Base-by-base conservation (phyloP, 768 basidiomycete species). In the Boletus vinaceobasis region DNA sequence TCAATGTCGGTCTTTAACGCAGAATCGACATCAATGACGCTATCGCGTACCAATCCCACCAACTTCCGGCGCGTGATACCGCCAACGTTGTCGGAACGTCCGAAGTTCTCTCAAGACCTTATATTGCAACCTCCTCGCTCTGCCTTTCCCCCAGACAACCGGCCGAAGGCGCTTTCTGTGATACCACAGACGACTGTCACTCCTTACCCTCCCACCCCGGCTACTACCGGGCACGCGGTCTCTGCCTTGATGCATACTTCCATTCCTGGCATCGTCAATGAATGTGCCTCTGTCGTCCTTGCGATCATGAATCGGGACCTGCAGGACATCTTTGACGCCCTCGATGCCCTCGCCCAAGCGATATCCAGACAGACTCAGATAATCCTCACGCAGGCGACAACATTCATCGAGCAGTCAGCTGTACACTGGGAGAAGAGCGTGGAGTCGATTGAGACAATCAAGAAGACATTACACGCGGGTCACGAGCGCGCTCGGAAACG, bases 271-370 rank as follows among this genome's bases (percentile, higher is more conserved):
- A 66, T 77, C 14, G 63, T 83, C 40, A 83, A 81, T 37, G 72
- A 74, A 37, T 79, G 74, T 42, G 72, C 77, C 49, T 77, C 77
- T 43, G 74, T 74, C 13, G 65, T 78, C 23, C 63, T 76, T 2
- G 71, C 77, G 7, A 70, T 70, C n/a, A 68, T 84, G 21, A 74
- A 75, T 9, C 75, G 71, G 48, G 85, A 87, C 53, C 66, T 85
- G 48, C 73, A 77, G 21, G 85, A 86, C 58, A 72, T 87, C 19
- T 65, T 81, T 33, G 79, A 80, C 26, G 83, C 82, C 4, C 73
- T 87, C 31, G 85, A 87, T 58, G 81, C 77, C 1, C 75, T 87
- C 35, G 70, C 79, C 55, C 71, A 68, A 32, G 77, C 77, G 40
- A 77, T 86, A 49, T 75, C 75, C 11, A 73, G 71, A 48, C 83